These are phyloP conservation scores for Leishmania braziliensis DNA, from an alignment of 208 protist genomes.

Conservation along the genomic window DNA sequence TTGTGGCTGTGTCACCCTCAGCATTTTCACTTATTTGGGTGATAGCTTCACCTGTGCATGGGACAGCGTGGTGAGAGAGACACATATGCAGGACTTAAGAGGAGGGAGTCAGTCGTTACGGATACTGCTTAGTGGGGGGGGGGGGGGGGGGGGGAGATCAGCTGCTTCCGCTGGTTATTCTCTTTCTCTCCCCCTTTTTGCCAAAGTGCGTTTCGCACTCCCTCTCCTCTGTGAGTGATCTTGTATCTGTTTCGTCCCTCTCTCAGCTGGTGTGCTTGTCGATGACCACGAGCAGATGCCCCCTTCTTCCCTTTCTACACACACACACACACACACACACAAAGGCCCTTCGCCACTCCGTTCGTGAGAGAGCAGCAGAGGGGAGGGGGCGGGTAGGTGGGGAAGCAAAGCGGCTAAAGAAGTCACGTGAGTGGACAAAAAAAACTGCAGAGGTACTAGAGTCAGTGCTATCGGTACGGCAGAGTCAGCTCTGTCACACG, in stretches of 20 bases:
- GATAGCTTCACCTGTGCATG: neutral
- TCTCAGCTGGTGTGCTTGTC: neutral
- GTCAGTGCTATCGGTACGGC: neutral
- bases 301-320: neutral
- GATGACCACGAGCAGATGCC: neutral
- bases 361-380: neutral
- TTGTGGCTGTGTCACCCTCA: neutral
- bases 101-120: too few species aligned
- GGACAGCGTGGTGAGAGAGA: neutral
- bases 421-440: neutral
- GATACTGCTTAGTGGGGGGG: neutral
- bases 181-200: neutral
- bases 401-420: neutral
- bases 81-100: neutral
- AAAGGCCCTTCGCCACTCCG: neutral
- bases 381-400: neutral
- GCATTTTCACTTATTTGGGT: neutral
- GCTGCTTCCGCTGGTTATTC: neutral
- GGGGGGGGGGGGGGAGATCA: neutral
- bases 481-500: neutral
- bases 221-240: neutral
- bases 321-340: neutral
- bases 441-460: neutral
- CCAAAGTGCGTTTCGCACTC: neutral
- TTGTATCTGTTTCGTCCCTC: neutral